Evolutionary conservation across 306 rosid genomes (phyloP), one percentile per base, ranked within the genome.

Genomic region (Quercus robur): DNA sequence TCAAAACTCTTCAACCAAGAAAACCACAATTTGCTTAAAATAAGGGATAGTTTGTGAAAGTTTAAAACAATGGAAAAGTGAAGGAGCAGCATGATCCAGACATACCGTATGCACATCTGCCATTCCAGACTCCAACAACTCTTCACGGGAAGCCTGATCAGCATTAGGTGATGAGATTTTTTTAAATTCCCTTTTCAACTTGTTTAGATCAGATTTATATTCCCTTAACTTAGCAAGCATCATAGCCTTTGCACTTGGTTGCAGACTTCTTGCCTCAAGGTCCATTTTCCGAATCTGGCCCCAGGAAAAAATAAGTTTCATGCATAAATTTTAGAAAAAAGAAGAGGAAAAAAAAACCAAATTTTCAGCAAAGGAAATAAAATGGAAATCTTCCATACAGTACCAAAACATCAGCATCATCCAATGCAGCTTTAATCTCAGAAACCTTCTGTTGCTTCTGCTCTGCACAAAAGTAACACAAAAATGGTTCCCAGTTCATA

Each of bases 161-260:
- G 94, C 91, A 83, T 70, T 82, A 38, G 97, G 94, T 52, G 97
- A 91, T 75, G 93, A 78, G 70, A 93, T 70, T 83, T 96, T 89
- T 81, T 93, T 91, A 81, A 89, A 83, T 78, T 93, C 97, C 78
- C 84, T 93, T 78, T 93, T 93, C 92, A 93, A 75, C 62, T 86
- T 89, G 70, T 71, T 93, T 75, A 93, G 88, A 83, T 93, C 97
- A 13, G 97, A 91, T 83, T 93, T 93, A 79, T 93, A 93, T 58
- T 93, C 97, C 85, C 97, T 89, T 85, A 93, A 80, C 88, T 91
- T 93, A 23, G 97, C 94, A 77, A 93, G 97, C 73, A 93, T 90
- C 84, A 71, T 87, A 77, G 94, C 97, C 84, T 91, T 93, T 23
- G 71, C 87, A 56, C 93, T 88, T 72, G 97, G 94, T 83, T 89